Base-by-base conservation (phyloP, 768 basidiomycete species). In the Serendipita sp. region DNA sequence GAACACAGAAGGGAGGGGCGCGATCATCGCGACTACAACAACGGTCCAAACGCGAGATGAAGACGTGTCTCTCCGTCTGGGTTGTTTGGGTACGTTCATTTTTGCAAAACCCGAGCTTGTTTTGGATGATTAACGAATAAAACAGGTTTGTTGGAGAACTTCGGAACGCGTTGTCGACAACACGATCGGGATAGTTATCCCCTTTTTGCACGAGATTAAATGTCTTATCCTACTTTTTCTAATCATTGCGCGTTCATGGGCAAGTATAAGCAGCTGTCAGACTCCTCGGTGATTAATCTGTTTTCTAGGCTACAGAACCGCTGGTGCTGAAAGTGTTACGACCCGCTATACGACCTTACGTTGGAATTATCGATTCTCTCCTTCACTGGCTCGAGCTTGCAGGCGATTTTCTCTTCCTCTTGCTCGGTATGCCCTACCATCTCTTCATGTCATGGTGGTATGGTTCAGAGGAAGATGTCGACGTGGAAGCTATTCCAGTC, bases 181-280 rank as follows among this genome's bases (percentile, higher is more conserved):
- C 41, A 70, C 88, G 63, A 74, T 90, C 64, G 81, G 81, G 69
- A 74, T 91, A 34, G 81, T 92, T 67, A 78, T 89, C 38, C 90
- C 90, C 28, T 92, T 92, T 72, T 91, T 92, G 73, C 82, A 83
- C 69, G 87, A 91, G 75, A 76, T 89, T 74, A 92, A 92, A 74
- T 81, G 84, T 3, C 69, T 90, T 47, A 76, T 80, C 30, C 77
- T 91, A 4, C 71, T 92, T 7, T 91, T 90, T 72, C 81, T 91
- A 60, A 77, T 92, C 30, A 68, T 89, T 44, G 87, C 88, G 66
- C 83, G 89, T 63, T 83, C 89, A 66, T 77, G 85, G 73, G 89
- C 87, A 71, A 66, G 82, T 75, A 48, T 24, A 16, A 4, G n/a
- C 38, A 8, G 53, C n/a, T n/a, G 46, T 66, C 16, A 56, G 51